These are phyloP conservation scores for Boletus pseudopeckii DNA, from an alignment of 768 basidiomycete genomes.

Conservation along the genomic window DNA sequence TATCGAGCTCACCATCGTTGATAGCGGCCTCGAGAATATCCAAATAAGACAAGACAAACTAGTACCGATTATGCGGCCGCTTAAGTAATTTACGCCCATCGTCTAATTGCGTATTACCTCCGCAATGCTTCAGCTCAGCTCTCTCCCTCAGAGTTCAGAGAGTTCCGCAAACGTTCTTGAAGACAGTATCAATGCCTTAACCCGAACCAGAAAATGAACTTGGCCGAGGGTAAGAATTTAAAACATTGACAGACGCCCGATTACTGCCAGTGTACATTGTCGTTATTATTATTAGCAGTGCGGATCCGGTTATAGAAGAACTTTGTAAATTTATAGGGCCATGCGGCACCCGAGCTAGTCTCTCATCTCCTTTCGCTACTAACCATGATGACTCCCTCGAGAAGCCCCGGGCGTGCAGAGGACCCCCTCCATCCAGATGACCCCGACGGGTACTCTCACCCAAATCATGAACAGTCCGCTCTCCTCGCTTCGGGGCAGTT, in stretches of 20 bases:
- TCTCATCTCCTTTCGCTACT: neutral
- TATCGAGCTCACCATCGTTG: conserved; percentile 23
- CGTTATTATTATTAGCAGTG: neutral
- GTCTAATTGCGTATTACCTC: too few relatives aligned
- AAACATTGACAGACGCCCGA: neutral
- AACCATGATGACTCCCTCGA: conserved; percentile 22
- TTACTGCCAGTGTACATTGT: neutral
- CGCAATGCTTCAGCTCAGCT: too few relatives aligned
- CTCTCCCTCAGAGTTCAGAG: too few relatives aligned
- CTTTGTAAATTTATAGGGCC: neutral
- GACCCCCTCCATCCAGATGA: conserved; percentile 42
- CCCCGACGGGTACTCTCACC: conserved; percentile 43
- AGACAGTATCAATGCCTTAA: neutral
- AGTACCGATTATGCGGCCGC: neutral
- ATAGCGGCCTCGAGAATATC: neutral
- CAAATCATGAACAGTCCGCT: conserved; percentile 37
- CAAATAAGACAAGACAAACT: neutral
- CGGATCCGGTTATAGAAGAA: neutral
- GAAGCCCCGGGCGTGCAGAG: neutral
- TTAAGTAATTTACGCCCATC: conserved; percentile 2
- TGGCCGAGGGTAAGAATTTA: too few relatives aligned
- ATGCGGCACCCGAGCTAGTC: neutral
- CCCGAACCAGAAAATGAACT: neutral
- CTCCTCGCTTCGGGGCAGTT: conserved; percentile 20
- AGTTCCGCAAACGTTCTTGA: neutral